phyloP scores from a whole-genome alignment of 1,284 basidiomycete species.

The Cutaneotrichosporon mucoides region DNA sequence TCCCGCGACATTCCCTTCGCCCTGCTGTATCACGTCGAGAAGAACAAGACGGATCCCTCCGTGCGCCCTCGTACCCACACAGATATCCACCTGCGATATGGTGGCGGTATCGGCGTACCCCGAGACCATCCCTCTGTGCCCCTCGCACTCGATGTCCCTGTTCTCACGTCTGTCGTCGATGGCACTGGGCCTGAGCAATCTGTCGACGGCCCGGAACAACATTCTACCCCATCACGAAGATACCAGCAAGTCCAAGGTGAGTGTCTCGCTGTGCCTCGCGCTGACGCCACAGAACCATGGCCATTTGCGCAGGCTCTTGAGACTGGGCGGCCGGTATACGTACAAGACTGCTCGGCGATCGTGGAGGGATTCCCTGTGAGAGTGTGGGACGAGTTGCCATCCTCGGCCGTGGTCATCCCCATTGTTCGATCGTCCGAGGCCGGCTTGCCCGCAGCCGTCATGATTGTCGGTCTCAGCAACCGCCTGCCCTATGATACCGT shows the following conservation, averaged over 20 bases:
- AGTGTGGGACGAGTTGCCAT: constrained; percentile 46
- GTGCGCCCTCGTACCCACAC: background rate
- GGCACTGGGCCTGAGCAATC: background rate
- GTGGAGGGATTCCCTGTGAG: constrained; percentile 38
- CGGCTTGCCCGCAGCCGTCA: constrained; percentile 35
- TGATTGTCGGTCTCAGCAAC: constrained; percentile 48
- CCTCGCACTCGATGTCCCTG: background rate
- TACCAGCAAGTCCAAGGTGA: too few species aligned
- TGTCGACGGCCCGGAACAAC: background rate
- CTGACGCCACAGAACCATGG: constrained; percentile 22
- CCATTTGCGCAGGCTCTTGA: constrained; percentile 39
- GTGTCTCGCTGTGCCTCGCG: too few species aligned
- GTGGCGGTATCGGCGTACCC: constrained; percentile 40
- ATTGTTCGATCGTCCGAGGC: constrained; percentile 42
- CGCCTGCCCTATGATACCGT: constrained; percentile 43
- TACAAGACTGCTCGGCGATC: constrained; percentile 39
- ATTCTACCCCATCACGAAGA: too few species aligned
- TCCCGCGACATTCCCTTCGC: constrained; percentile 24
- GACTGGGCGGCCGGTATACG: constrained; percentile 31
- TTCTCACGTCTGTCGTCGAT: background rate
- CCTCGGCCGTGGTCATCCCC: constrained; percentile 47
- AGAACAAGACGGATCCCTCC: background rate
- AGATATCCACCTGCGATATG: constrained; percentile 8
- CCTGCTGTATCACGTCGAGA: constrained; percentile 38
- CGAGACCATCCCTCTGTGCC: constrained; percentile 35